These are phyloP conservation scores for Thelonectria olida DNA, from an alignment of 2,329 filamentous ascomycete genomes.

Conservation along the genomic window DNA sequence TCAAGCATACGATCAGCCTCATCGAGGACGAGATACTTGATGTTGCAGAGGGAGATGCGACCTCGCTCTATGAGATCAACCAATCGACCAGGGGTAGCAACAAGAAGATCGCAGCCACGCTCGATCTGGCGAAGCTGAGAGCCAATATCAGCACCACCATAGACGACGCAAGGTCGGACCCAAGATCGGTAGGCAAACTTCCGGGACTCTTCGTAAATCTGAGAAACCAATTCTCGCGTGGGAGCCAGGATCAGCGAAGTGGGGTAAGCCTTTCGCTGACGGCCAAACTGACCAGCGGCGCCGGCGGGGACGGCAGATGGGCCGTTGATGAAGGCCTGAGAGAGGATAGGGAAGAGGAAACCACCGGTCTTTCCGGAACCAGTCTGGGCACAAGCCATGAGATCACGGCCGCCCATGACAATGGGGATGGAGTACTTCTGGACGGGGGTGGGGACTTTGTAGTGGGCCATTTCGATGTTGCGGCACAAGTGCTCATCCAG, in stretches of 20 bases:
- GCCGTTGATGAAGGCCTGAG: constrained; percentile 93
- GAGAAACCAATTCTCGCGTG: constrained; percentile 97
- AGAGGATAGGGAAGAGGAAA: constrained; percentile 98
- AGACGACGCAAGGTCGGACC: constrained; percentile 98
- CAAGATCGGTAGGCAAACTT: constrained; percentile 99
- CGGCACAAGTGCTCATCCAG: constrained; percentile 91
- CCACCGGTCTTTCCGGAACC: constrained; percentile 99
- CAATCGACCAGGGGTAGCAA: constrained; percentile 95
- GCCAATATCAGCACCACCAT: constrained; percentile 98
- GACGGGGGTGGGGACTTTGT: constrained; percentile 95
- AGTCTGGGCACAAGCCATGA: constrained; percentile 99
- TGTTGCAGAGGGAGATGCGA: constrained; percentile 96
- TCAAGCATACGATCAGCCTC: constrained; percentile 99
- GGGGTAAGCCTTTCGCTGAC: constrained; percentile 97
- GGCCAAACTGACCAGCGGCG: constrained; percentile 79
- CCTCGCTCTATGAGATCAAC: constrained; percentile 98
- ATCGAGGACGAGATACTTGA: constrained; percentile 98
- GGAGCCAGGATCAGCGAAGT: constrained; percentile 96
- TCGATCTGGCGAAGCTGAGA: constrained; percentile 98
- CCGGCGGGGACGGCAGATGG: constrained; percentile 75
- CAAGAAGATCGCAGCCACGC: constrained; percentile 93
- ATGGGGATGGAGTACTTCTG: constrained; percentile 99
- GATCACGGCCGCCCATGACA: constrained; percentile 95
- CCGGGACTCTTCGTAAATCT: constrained; percentile 97
- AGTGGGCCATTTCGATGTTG: constrained; percentile 94